phyloP scores from a whole-genome alignment of 176 grass and related monocot species.

The Canna indica region DNA sequence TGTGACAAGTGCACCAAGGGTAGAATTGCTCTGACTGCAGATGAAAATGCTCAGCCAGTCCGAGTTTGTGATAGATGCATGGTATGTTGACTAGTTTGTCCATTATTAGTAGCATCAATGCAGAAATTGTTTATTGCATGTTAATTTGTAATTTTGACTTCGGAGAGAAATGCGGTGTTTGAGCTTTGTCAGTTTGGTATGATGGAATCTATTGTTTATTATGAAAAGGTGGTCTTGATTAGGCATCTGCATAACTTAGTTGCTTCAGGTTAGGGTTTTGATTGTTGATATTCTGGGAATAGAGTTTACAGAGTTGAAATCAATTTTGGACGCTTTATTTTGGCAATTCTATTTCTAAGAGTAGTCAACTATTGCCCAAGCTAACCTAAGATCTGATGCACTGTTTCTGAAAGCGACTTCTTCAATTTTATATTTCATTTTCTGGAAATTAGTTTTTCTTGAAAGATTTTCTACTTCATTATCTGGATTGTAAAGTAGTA shows the following conservation, averaged over 20 bases:
- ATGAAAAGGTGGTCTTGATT: background rate
- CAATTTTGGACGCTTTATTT: background rate
- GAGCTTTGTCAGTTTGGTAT: background rate
- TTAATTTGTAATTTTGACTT: background rate
- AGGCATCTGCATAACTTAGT: background rate
- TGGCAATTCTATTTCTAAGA: background rate
- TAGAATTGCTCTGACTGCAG: conserved; percentile 67
- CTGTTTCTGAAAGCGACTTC: no score
- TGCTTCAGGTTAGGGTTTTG: background rate
- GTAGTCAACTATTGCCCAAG: background rate
- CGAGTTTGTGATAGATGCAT: conserved; percentile 97
- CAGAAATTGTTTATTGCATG: background rate
- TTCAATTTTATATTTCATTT: no score
- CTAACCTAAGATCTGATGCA: no score
- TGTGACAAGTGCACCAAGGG: conserved; percentile 96
- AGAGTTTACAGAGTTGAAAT: background rate
- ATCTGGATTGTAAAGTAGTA: no score
- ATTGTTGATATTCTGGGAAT: background rate
- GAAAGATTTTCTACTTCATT: no score
- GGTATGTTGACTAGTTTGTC: conserved; percentile 30
- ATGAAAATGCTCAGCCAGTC: conserved; percentile 65
- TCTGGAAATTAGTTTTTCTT: no score
- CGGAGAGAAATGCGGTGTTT: background rate
- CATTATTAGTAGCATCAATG: background rate
- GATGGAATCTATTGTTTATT: background rate